Percentiles rank a stretch among this genome's conserved stretches.
phyloP scores from a whole-genome alignment of 805 yeast species.

The fission yeast (Schizosaccharomyces pombe) region DNA sequence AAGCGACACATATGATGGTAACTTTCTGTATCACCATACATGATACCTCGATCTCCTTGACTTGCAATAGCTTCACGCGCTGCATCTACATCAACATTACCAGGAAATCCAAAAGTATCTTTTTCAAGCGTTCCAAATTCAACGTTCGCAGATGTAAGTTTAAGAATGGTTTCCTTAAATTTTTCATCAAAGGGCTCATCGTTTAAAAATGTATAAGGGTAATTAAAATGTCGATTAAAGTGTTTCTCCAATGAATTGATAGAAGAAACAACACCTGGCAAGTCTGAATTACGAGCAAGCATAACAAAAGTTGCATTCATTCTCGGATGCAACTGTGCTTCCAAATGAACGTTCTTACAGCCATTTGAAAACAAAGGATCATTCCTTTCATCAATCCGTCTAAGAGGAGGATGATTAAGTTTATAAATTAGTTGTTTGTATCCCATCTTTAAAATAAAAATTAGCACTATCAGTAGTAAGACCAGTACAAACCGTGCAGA shows the following conservation, averaged over 20 bases:
- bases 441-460: background rate
- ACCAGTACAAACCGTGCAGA: background rate
- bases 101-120: constrained; percentile 50
- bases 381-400: background rate
- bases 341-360: constrained; percentile 25
- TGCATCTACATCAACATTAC: constrained; percentile 20
- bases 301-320: constrained; percentile 74
- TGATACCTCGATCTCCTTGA: constrained; percentile 64
- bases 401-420: background rate
- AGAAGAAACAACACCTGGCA: constrained; percentile 51
- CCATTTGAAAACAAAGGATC: constrained; percentile 24
- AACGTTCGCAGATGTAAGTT: constrained; percentile 34
- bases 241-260: constrained; percentile 60
- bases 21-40: constrained; percentile 61
- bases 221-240: constrained; percentile 81
- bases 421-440: background rate
- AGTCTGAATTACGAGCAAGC: constrained; percentile 57
- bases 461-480: background rate
- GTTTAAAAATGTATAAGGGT: constrained; percentile 79
- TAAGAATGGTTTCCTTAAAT: constrained; percentile 30
- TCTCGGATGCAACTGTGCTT: constrained; percentile 17
- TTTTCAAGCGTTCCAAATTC: constrained; percentile 46
- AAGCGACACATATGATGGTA: constrained; percentile 94
- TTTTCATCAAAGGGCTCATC: constrained; percentile 48
- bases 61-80: constrained; percentile 35